Base-by-base conservation (phyloP, 108 stramenopile species). In the Seminavis robusta region DNA sequence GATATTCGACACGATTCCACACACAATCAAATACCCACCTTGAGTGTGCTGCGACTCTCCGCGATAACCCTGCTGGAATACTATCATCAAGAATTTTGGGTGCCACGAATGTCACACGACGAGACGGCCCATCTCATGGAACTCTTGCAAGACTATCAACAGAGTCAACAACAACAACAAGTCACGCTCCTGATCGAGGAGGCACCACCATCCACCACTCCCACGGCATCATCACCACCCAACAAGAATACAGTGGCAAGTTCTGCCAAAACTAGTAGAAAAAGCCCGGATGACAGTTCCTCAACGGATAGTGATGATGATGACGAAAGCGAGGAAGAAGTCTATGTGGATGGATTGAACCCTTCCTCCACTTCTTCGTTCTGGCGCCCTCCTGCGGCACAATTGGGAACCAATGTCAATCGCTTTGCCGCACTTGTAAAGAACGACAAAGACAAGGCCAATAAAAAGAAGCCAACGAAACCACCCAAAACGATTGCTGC, bases 1-100 rank as follows among this genome's bases (percentile, higher is more conserved):
- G 88, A 85, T 50, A 54, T 89, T 23, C 69, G 92, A 26, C 92
- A 93, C 56, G 88, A 89, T 44, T 76, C 85, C 5, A 75, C 84
- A 27, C 92, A 93, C 59, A 83, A 84, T 63, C 69, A 71, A 4
- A 62, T 93, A 19, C 92, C 92, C 9, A 58, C 81, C 30, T 33
- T 93, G 31, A 58, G 71, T 20, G 69, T 83, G 3, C 63, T 88
- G 25, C 66, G 86, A 29, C 45, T 89, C 31, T 81, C 78, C 3
- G 73, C 84, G 9, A 49, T 69, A 16, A 86, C 88, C 16, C 47
- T 84, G 25, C 52, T 93, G 54, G 68, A 71, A 34, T 93, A 83
- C 44, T 72, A 86, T 63, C 58, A 62, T 44, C 38, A 38, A 5
- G 54, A 67, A 24, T 93, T 76, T 65, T 93, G 92, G 92, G 70